Evolutionary conservation across 202 grass and related monocot genomes (phyloP).

Genomic region (Schoenoplectus tabernaemontani): DNA sequence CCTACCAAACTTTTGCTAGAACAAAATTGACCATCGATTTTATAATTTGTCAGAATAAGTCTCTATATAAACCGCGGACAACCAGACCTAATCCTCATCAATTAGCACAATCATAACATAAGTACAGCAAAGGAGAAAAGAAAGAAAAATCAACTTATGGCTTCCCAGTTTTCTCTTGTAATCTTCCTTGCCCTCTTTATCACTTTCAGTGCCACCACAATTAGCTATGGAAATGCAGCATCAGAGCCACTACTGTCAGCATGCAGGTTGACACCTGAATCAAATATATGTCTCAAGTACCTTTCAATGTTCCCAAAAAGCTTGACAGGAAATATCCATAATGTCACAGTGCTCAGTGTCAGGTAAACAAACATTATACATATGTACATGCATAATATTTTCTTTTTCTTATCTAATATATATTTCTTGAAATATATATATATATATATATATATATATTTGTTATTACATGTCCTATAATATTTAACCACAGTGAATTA

Average conservation of each 20-base stretch:
- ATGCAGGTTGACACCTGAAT: not conserved
- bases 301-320: not conserved
- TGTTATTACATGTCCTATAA: not conserved
- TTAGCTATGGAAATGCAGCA: not conserved
- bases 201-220: not conserved
- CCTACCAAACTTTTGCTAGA: not conserved
- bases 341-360: not conserved
- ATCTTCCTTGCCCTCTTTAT: not conserved
- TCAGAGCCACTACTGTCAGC: not conserved
- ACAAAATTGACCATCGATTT: not conserved
- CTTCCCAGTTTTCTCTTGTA: not conserved
- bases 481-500: no score
- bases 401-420: not conserved
- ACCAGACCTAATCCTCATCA: not conserved
- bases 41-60: not conserved
- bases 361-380: no score
- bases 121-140: not conserved
- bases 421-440: not conserved
- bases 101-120: not conserved
- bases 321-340: not conserved
- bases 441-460: not conserved
- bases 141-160: not conserved
- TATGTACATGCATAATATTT: not conserved
- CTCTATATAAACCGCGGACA: not conserved
- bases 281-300: slow-evolving; percentile 1